Conservation (phyloP, 2,329 filamentous ascomycete species). For the Apiospora phragmitis region DNA sequence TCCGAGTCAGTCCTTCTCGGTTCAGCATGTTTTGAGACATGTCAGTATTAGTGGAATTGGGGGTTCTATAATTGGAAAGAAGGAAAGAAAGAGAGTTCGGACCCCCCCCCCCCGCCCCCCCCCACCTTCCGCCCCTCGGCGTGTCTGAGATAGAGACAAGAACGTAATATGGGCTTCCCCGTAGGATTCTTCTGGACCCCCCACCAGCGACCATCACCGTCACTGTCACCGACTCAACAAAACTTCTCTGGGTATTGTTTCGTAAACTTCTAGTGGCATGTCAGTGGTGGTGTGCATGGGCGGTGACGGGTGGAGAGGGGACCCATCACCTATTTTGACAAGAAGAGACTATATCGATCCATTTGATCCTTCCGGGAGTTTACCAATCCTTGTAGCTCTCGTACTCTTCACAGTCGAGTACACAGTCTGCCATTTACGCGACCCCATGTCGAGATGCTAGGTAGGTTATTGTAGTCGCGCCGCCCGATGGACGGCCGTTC, state of each 20-base stretch:
- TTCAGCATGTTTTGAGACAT: background rate
- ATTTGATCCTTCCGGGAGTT: background rate
- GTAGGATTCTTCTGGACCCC: background rate
- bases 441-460: background rate
- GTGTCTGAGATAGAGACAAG: background rate
- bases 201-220: background rate
- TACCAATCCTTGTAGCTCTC: background rate
- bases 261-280: background rate
- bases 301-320: background rate
- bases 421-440: background rate
- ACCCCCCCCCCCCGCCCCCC: too few relatives aligned
- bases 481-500: background rate
- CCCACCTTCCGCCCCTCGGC: too few relatives aligned
- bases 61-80: background rate
- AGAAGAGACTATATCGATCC: background rate
- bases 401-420: background rate
- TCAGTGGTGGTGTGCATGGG: too few relatives aligned
- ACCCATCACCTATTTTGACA: background rate
- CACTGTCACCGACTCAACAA: background rate
- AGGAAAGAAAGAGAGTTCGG: background rate
- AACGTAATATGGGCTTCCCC: background rate
- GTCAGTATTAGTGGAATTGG: background rate
- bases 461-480: too few relatives aligned
- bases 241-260: background rate
- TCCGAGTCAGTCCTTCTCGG: background rate